These are phyloP conservation scores for Colletotrichum salicis DNA, from an alignment of 2,329 filamentous ascomycete genomes.

Conservation along the genomic window DNA sequence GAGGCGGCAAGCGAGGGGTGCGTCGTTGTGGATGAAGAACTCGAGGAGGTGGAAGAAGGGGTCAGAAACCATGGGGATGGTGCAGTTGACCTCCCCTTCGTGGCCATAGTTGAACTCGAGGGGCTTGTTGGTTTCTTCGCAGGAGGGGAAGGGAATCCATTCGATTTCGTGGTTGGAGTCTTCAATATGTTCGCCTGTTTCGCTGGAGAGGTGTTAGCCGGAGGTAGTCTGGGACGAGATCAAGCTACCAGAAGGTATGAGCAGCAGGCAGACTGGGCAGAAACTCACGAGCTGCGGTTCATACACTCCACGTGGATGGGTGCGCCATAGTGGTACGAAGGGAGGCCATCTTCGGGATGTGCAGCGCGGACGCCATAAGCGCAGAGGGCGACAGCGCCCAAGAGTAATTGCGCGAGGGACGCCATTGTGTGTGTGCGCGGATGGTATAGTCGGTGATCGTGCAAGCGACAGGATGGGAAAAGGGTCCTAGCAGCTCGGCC, in stretches of 20 bases:
- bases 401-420: conserved; percentile 14
- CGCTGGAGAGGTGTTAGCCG: conserved; percentile 58
- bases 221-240: too few species aligned
- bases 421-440: conserved; percentile 14
- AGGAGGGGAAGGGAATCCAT: conserved; percentile 90
- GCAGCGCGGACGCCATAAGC: conserved; percentile 40
- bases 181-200: conserved; percentile 90
- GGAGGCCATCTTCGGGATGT: conserved; percentile 56
- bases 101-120: conserved; percentile 89
- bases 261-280: neutral
- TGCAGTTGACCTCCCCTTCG: conserved; percentile 85
- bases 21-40: conserved; percentile 98
- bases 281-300: conserved; percentile 72
- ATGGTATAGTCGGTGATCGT: neutral
- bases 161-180: conserved; percentile 83
- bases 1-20: conserved; percentile 89
- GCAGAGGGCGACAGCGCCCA: conserved; percentile 21
- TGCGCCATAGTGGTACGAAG: conserved; percentile 74
- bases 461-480: neutral
- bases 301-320: conserved; percentile 77
- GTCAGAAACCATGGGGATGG: conserved; percentile 79
- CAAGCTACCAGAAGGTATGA: neutral
- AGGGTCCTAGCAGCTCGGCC: conserved; percentile 17
- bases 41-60: conserved; percentile 90
- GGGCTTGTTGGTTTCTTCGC: conserved; percentile 85